A percentile compares a stretch with the other conserved stretches of the same genome.
Evolutionary conservation across 306 rosid genomes (phyloP).

Genomic region (Glycine tomentella): DNA sequence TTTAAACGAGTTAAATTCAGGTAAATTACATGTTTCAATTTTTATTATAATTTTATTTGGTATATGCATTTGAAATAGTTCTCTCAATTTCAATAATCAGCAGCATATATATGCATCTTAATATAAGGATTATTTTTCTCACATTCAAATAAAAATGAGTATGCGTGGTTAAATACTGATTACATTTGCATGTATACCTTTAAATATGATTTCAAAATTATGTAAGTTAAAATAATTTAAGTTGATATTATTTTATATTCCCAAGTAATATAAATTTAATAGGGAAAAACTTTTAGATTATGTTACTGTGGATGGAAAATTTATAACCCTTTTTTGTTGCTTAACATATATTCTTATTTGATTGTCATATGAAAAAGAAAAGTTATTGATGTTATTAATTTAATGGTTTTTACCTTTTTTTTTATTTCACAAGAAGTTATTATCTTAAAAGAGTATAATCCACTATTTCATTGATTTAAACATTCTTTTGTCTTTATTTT

Average conservation of each 20-base stretch:
- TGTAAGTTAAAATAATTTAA: neutral
- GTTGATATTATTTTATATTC: neutral
- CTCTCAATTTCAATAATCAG: neutral
- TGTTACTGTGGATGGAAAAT: neutral
- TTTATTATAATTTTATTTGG: neutral
- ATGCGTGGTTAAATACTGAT: neutral
- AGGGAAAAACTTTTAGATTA: neutral
- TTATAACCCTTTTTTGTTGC: neutral
- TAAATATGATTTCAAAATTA: neutral
- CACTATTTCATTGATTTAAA: neutral
- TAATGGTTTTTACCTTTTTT: neutral
- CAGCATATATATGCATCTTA: neutral
- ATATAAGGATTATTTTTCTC: neutral
- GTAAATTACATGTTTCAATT: conserved; percentile 47
- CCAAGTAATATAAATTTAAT: neutral
- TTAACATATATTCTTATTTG: neutral
- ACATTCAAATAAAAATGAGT: neutral
- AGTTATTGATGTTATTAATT: neutral
- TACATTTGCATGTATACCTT: neutral
- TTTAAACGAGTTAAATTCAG: conserved; percentile 88
- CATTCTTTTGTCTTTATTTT: neutral
- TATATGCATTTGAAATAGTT: neutral
- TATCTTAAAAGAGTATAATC: neutral
- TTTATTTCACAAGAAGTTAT: neutral
- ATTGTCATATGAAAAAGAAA: neutral